A percentile compares a stretch with the other conserved stretches of the same genome.
phyloP scores from a whole-genome alignment of 345 rosid genomes.

The Populus tremula region DNA sequence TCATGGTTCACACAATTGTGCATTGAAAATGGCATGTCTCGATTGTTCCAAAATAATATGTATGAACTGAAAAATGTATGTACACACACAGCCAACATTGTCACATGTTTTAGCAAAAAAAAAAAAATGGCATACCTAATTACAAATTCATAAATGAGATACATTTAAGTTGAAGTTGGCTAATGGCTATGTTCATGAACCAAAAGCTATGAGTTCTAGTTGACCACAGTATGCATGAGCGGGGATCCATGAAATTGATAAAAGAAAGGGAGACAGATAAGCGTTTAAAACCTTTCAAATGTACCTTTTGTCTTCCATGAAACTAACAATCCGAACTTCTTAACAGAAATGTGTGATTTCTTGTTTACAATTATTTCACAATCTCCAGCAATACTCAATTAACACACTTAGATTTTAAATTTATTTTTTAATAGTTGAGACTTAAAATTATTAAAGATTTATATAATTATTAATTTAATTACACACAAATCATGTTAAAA shows the following conservation, averaged over 20 bases:
- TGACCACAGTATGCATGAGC: not conserved
- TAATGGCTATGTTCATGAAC: conserved; percentile 13
- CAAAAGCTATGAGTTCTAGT: not conserved
- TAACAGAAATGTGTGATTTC: not conserved
- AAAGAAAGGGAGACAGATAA: not conserved
- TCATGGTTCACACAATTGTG: not conserved
- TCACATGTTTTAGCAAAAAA: not conserved
- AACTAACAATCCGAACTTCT: not conserved
- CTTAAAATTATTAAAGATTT: accelerated
- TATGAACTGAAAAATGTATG: not conserved
- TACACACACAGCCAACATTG: not conserved
- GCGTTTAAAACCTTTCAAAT: not conserved
- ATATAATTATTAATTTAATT: too few species aligned
- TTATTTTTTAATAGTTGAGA: too few species aligned
- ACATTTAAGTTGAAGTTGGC: not conserved
- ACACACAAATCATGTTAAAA: too few species aligned
- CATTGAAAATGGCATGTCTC: not conserved
- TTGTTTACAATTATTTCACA: not conserved
- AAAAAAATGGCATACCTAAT: not conserved
- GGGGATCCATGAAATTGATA: conserved; percentile 10
- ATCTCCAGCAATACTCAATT: too few species aligned
- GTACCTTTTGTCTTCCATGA: not conserved
- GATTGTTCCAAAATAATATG: not conserved
- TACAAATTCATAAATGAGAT: not conserved
- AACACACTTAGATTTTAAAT: too few species aligned